Evolutionary conservation across 768 basidiomycete genomes (phyloP).

Genomic region (Leucosporidium creatinivorum): DNA sequence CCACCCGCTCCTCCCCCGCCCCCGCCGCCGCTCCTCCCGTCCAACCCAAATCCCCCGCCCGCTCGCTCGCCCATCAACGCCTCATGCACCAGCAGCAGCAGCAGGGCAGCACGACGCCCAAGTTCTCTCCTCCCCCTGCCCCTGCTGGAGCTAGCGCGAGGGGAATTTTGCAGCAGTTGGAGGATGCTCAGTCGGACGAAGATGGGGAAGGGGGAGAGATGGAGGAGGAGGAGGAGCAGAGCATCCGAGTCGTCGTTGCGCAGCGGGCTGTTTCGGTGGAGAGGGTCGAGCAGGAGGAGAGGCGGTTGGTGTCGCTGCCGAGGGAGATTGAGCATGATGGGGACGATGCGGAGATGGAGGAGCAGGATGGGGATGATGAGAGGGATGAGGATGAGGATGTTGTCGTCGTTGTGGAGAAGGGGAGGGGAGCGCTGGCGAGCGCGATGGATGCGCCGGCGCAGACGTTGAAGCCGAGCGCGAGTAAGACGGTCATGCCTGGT

Average conservation of each 20-base stretch:
- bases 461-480: not conserved
- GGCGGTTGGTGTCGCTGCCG: slow-evolving; percentile 6
- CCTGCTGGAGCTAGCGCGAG: too few species aligned
- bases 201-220: not conserved
- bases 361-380: slow-evolving; percentile 12
- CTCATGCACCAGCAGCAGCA: too few species aligned
- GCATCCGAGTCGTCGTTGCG: not conserved
- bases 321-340: slow-evolving; percentile 1
- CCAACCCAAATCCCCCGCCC: too few species aligned
- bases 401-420: not conserved
- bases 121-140: too few species aligned
- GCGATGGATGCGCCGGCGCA: not conserved
- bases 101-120: too few species aligned
- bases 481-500: slow-evolving; percentile 18
- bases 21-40: too few species aligned
- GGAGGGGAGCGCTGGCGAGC: not conserved
- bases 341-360: not conserved
- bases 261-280: not conserved
- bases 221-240: slow-evolving; percentile 6
- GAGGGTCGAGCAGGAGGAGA: not conserved
- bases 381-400: not conserved
- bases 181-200: not conserved
- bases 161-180: too few species aligned
- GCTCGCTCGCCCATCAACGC: too few species aligned
- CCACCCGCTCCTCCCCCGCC: too few species aligned